Evolutionary conservation across 495 filamentous ascomycete species (phyloP), one percentile per base, ranked within the genome.

Genomic region (Penicillium turbatum): DNA sequence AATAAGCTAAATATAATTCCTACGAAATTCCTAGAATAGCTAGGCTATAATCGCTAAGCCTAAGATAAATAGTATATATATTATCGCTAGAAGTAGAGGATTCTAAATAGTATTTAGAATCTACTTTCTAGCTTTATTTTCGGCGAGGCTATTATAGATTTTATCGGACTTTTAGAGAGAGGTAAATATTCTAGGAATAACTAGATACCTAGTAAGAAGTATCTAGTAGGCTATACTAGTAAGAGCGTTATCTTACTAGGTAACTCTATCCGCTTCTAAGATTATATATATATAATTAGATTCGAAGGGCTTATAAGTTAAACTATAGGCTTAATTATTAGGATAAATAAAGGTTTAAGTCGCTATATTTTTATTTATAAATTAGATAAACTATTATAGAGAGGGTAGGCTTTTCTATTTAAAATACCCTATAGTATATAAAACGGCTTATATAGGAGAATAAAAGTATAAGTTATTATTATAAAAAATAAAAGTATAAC

Each of bases 111-210:
- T 61, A 10, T 57, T 42, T 13, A 69, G 44, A 19, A 69, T 54
- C 8, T 19, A 37, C 21, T 59, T 32, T 11, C 55, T 55, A 0
- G 54, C 27, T 38, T 58, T 21, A 16, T 42, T 52, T 34, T 36
- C 39, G 9, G 15, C 47, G 11, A 63, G 35, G 16, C 24, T 36
- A n/a, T 46, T 31, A 7, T 62, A 9, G 4, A 64, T 15, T 2
- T 19, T 32, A 6, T 60, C 53, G 10, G 51, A 61, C 15, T 68
- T 63, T 47, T 72, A 47, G 19, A 71, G 43, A 11, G 56, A 62
- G 13, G 62, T 70, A 47, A 72, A 74, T 0, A 60, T 74, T 2
- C 66, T 65, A 2, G 71, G 71, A 11, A 71, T 53, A 4, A 72
- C 59, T 16, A 74, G 56, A 55, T 70, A 72, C 1, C 68, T 65